Evolutionary conservation across 164 flowering plant genomes (phyloP).

Genomic region (Berberis vulgaris): DNA sequence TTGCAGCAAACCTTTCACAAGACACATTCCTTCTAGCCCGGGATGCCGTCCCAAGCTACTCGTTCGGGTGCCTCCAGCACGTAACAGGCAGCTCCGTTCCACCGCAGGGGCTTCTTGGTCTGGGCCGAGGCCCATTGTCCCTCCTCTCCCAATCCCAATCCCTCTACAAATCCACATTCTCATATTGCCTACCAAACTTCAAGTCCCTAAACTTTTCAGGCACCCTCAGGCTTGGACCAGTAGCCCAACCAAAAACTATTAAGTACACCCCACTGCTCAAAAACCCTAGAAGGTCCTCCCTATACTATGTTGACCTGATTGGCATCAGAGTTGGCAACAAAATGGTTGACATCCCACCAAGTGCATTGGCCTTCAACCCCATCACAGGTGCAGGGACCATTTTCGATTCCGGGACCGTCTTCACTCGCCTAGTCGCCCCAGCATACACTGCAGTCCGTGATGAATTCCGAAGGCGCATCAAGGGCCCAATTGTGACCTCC

Average conservation of each 20-base stretch:
- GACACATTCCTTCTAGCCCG: slow-evolving; percentile 59
- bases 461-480: slow-evolving; percentile 46
- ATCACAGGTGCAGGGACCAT: slow-evolving; percentile 85
- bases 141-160: slow-evolving; percentile 52
- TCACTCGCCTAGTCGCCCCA: slow-evolving; percentile 43
- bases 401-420: slow-evolving; percentile 69
- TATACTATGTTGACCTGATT: slow-evolving; percentile 67
- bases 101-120: slow-evolving; percentile 75
- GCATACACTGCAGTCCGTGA: slow-evolving; percentile 57
- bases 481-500: slow-evolving; percentile 26
- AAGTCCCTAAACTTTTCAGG: slow-evolving; percentile 68
- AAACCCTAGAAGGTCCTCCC: slow-evolving; percentile 74
- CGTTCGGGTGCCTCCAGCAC: slow-evolving; percentile 64
- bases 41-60: slow-evolving; percentile 49
- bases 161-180: slow-evolving; percentile 75
- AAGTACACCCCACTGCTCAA: slow-evolving; percentile 64
- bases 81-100: slow-evolving; percentile 65
- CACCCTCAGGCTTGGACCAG: slow-evolving; percentile 63
- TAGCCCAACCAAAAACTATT: slow-evolving; percentile 63
- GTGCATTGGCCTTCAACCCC: slow-evolving; percentile 62
- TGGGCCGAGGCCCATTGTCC: slow-evolving; percentile 85
- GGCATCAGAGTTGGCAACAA: slow-evolving; percentile 57
- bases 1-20: slow-evolving; percentile 50
- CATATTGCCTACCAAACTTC: slow-evolving; percentile 88
- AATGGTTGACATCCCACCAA: slow-evolving; percentile 48